These are phyloP conservation scores for Cicer arietinum DNA, from an alignment of 306 rosid species.

Conservation along the genomic window DNA sequence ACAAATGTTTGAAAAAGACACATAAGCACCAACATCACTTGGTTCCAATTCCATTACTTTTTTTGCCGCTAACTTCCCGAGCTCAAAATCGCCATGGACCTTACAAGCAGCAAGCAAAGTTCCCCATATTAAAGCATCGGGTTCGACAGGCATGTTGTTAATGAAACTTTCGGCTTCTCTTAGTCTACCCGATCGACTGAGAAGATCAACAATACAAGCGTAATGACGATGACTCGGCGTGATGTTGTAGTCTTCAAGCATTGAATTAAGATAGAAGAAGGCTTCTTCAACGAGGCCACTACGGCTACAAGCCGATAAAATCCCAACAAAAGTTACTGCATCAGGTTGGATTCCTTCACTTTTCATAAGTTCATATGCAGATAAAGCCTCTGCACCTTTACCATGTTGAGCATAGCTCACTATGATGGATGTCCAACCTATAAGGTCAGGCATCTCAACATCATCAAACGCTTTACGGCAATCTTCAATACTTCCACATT, in stretches of 20 bases:
- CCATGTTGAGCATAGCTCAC: slow-evolving; percentile 82
- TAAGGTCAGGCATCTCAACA: slow-evolving; percentile 66
- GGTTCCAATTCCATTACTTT: slow-evolving; percentile 67
- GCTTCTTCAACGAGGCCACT: slow-evolving; percentile 80
- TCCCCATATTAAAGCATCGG: slow-evolving; percentile 75
- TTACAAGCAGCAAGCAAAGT: slow-evolving; percentile 81
- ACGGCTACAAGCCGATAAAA: slow-evolving; percentile 76
- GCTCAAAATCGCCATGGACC: slow-evolving; percentile 71
- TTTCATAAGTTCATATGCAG: slow-evolving; percentile 66
- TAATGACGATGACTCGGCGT: slow-evolving; percentile 71
- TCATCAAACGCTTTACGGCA: slow-evolving; percentile 70
- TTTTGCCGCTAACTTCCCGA: slow-evolving; percentile 68
- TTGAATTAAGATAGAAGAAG: slow-evolving; percentile 66
- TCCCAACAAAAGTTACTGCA: slow-evolving; percentile 76
- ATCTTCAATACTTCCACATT: slow-evolving; percentile 71
- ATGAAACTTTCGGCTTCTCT: slow-evolving; percentile 72
- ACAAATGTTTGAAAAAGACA: slow-evolving; percentile 72
- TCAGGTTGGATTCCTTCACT: slow-evolving; percentile 74
- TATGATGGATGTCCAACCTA: slow-evolving; percentile 79
- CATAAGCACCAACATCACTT: slow-evolving; percentile 64
- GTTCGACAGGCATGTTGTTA: slow-evolving; percentile 57
- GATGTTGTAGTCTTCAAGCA: slow-evolving; percentile 59
- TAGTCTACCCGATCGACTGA: slow-evolving; percentile 73
- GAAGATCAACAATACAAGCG: slow-evolving; percentile 80
- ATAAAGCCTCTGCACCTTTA: slow-evolving; percentile 71